These are phyloP conservation scores for Myxozyma lipomycoides DNA, from an alignment of 805 yeast genomes.

Conservation along the genomic window DNA sequence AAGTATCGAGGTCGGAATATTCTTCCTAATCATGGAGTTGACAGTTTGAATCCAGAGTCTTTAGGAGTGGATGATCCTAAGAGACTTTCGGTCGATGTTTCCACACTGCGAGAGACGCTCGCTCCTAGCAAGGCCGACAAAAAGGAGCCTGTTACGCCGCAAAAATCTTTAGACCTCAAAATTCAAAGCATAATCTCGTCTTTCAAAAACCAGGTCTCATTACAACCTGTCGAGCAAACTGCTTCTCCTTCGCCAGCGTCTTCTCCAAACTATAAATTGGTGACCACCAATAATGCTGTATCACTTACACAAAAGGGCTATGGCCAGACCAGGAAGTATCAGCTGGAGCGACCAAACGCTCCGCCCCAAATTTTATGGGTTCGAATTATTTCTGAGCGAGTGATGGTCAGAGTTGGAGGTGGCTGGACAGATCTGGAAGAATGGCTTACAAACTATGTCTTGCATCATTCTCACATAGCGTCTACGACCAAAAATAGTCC, in stretches of 20 bases:
- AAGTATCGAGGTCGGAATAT: conserved; percentile 9
- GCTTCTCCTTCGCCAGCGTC: background rate
- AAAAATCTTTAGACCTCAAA: conserved; percentile 19
- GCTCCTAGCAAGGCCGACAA: conserved; percentile 5
- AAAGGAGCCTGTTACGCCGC: background rate
- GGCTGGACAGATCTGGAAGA: conserved; percentile 31
- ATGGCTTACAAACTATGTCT: conserved; percentile 25
- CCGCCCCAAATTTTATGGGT: conserved; percentile 29
- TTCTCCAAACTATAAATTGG: conserved; percentile 7
- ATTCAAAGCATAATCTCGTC: conserved; percentile 14
- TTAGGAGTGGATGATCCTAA: conserved; percentile 15
- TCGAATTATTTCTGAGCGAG: conserved; percentile 29
- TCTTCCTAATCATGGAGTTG: conserved; percentile 3
- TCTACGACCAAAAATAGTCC: background rate
- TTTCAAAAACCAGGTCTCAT: background rate
- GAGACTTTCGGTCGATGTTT: conserved; percentile 18
- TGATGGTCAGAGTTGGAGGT: conserved; percentile 31
- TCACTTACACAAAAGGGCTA: conserved; percentile 23
- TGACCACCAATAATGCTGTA: conserved; percentile 4
- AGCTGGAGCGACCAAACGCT: conserved; percentile 27
- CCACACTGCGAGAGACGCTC: conserved; percentile 14
- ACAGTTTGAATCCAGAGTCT: background rate
- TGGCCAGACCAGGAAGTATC: conserved; percentile 28
- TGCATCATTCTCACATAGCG: conserved; percentile 10
- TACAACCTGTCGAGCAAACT: conserved; percentile 1